Conservation (phyloP, 257 asterid genomes). For the Fraxinus pennsylvanica region DNA sequence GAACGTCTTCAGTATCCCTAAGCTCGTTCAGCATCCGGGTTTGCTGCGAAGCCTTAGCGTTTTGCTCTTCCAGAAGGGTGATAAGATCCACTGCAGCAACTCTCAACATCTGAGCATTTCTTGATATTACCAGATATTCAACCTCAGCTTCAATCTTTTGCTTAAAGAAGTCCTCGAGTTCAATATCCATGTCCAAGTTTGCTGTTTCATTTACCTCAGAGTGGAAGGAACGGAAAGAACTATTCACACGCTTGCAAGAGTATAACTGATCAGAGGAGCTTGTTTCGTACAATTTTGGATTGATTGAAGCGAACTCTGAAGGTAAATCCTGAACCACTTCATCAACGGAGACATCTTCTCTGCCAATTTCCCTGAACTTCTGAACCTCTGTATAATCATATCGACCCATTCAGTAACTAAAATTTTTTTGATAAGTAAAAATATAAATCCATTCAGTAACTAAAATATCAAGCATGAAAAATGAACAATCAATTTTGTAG, state of each 20-base stretch:
- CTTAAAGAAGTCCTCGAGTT: slow-evolving; percentile 51
- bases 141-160: slow-evolving; percentile 80
- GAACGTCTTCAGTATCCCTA: slow-evolving; percentile 34
- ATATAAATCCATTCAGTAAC: background rate
- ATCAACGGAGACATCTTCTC: slow-evolving; percentile 33
- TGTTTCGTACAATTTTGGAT: slow-evolving; percentile 14
- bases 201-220: slow-evolving; percentile 37
- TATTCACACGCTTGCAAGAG: slow-evolving; percentile 26
- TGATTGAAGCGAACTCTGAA: slow-evolving; percentile 12
- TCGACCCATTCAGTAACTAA: slow-evolving; percentile 15
- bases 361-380: slow-evolving; percentile 55
- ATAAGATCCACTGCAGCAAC: slow-evolving; percentile 41
- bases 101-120: slow-evolving; percentile 40
- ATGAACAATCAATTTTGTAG: background rate
- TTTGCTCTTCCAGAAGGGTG: slow-evolving; percentile 41
- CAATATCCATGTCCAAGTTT: slow-evolving; percentile 36
- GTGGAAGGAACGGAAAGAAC: slow-evolving; percentile 27
- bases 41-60: slow-evolving; percentile 35
- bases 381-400: slow-evolving; percentile 56
- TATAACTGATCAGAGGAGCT: slow-evolving; percentile 30
- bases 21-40: slow-evolving; percentile 46
- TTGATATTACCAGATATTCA: slow-evolving; percentile 52
- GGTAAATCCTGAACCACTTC: slow-evolving; percentile 31
- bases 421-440: background rate
- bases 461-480: background rate